phyloP scores from a whole-genome alignment of 768 basidiomycete genomes.

The Coprinopsis sp. region DNA sequence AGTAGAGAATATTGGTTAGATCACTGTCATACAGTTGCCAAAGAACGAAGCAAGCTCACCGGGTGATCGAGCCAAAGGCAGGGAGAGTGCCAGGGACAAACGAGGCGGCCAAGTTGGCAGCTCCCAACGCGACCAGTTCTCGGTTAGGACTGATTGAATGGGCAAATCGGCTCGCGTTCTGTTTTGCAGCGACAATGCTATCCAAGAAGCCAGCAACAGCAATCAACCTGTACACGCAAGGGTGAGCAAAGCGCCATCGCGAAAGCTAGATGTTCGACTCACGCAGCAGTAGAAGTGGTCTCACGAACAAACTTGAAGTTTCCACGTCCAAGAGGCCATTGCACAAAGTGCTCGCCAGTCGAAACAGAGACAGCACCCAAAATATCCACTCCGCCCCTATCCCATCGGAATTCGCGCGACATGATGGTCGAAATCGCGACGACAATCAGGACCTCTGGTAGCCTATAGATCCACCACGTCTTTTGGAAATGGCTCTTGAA shows the following conservation, averaged over 20 bases:
- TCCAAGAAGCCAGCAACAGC: constrained; percentile 90
- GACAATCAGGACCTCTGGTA: constrained; percentile 89
- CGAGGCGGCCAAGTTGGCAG: constrained; percentile 72
- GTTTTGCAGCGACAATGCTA: constrained; percentile 93
- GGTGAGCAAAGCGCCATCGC: neutral
- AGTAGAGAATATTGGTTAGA: constrained; percentile 1
- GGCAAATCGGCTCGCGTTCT: constrained; percentile 79
- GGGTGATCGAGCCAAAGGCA: constrained; percentile 89
- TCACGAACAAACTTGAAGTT: constrained; percentile 63
- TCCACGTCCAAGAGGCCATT: constrained; percentile 61
- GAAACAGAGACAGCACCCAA: constrained; percentile 73
- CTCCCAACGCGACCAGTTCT: constrained; percentile 90
- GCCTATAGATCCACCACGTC: constrained; percentile 66
- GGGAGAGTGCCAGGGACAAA: constrained; percentile 88
- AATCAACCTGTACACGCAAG: constrained; percentile 48
- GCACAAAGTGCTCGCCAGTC: constrained; percentile 58
- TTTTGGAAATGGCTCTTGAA: constrained; percentile 56
- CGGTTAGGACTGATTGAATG: constrained; percentile 91
- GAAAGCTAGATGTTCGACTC: constrained; percentile 3
- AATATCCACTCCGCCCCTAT: constrained; percentile 73
- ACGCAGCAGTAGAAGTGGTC: constrained; percentile 86
- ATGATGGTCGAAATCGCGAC: constrained; percentile 77
- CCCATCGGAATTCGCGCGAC: constrained; percentile 68
- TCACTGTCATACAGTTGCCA: neutral
- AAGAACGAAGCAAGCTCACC: constrained; percentile 38